Percentiles rank a stretch among this genome's conserved stretches.
Conservation (phyloP, 768 basidiomycete genomes). For the Solioccasus polychromus region DNA sequence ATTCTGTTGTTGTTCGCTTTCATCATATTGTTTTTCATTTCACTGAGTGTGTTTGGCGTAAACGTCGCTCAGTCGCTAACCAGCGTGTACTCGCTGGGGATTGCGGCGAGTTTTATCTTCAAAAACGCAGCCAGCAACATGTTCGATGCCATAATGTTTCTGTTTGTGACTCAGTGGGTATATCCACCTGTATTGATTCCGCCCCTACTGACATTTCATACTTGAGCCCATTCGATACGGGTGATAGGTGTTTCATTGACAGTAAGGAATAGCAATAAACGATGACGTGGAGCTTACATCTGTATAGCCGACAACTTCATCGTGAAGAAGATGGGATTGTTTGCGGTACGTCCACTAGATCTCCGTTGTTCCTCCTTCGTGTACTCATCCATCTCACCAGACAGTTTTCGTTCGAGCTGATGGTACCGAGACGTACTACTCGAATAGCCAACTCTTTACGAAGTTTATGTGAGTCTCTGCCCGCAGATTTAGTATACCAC, state of each 20-base stretch:
- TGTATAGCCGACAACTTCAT: slow-evolving; percentile 59
- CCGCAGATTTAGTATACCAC: background rate
- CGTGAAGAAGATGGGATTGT: slow-evolving; percentile 79
- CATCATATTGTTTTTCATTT: slow-evolving; percentile 68
- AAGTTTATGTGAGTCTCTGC: slow-evolving; percentile 62
- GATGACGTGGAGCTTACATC: slow-evolving; percentile 7
- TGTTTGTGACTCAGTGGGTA: slow-evolving; percentile 79
- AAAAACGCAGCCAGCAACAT: slow-evolving; percentile 67
- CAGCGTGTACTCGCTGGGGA: slow-evolving; percentile 67
- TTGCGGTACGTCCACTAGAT: slow-evolving; percentile 49
- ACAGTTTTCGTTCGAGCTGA: slow-evolving; percentile 72
- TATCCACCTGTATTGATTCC: background rate
- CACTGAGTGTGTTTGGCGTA: slow-evolving; percentile 69
- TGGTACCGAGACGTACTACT: slow-evolving; percentile 79
- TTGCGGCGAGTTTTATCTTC: slow-evolving; percentile 80
- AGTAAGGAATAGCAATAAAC: slow-evolving; percentile 31
- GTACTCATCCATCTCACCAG: slow-evolving; percentile 24
- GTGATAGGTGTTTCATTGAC: slow-evolving; percentile 78
- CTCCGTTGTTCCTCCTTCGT: background rate
- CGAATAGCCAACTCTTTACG: slow-evolving; percentile 71
- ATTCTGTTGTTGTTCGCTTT: slow-evolving; percentile 63
- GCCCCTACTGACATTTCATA: slow-evolving; percentile 3
- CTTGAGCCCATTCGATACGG: slow-evolving; percentile 72
- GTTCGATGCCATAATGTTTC: slow-evolving; percentile 79
- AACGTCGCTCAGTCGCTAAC: slow-evolving; percentile 62